phyloP scores from a whole-genome alignment of 495 filamentous ascomycete genomes.

The Pseudomonodictys pantanalensis region DNA sequence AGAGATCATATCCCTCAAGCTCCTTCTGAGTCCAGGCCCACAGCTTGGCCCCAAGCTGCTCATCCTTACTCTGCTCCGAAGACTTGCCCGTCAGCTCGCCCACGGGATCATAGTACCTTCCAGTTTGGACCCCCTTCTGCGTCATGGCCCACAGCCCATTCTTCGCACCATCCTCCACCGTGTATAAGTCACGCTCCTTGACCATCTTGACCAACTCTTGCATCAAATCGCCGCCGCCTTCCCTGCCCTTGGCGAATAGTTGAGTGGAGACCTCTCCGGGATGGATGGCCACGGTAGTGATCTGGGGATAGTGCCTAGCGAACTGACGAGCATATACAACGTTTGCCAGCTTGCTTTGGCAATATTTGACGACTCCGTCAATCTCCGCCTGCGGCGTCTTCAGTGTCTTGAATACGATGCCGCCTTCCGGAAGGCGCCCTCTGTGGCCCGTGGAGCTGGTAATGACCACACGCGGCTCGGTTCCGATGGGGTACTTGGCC shows the following conservation, averaged over 20 bases:
- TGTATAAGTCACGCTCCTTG: slow-evolving; percentile 40
- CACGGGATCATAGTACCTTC: too few species aligned
- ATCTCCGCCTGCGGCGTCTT: slow-evolving; percentile 42
- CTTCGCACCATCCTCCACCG: neutral
- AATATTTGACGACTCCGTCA: slow-evolving; percentile 34
- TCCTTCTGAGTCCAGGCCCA: too few species aligned
- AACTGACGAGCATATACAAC: slow-evolving; percentile 10
- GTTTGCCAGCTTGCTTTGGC: slow-evolving; percentile 19
- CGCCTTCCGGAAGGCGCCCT: neutral
- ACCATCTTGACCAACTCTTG: slow-evolving; percentile 43
- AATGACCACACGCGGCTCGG: slow-evolving; percentile 26
- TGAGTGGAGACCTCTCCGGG: slow-evolving; percentile 43
- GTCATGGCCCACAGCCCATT: too few species aligned
- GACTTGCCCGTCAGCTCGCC: too few species aligned
- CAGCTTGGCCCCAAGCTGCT: too few species aligned
- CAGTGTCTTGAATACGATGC: slow-evolving; percentile 21
- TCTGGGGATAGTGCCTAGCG: slow-evolving; percentile 35
- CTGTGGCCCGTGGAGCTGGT: slow-evolving; percentile 6
- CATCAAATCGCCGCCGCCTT: slow-evolving; percentile 43
- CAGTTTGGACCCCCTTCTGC: too few species aligned
- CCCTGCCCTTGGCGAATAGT: slow-evolving; percentile 49
- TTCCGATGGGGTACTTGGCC: neutral
- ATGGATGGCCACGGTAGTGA: slow-evolving; percentile 45
- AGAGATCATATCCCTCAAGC: too few species aligned
- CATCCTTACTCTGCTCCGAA: too few species aligned